phyloP scores from a whole-genome alignment of 2,329 filamentous ascomycete species.

The Alternaria ethzedia region DNA sequence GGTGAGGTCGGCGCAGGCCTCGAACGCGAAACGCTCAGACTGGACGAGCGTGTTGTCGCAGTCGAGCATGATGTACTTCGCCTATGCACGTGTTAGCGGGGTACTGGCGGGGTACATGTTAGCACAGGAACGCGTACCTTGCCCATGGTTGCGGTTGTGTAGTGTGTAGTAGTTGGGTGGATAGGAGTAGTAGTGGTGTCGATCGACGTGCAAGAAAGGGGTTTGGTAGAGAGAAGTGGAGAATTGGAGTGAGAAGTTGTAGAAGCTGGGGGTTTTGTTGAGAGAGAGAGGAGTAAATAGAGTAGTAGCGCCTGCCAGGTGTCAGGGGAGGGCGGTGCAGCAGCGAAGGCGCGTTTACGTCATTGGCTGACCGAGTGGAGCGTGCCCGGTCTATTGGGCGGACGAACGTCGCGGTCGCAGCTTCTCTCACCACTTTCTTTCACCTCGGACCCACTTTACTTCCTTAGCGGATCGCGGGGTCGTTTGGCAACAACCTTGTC shows the following conservation, averaged over 20 bases:
- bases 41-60: conserved; percentile 91
- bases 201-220: conserved; percentile 21
- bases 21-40: conserved; percentile 88
- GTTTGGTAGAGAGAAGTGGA: conserved; percentile 3
- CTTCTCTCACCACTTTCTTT: conserved; percentile 12
- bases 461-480: neutral
- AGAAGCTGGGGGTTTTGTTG: conserved; percentile 29
- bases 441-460: conserved; percentile 5
- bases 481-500: neutral
- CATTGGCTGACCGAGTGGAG: conserved; percentile 22
- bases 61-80: conserved; percentile 61
- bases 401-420: conserved; percentile 1
- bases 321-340: conserved; percentile 28
- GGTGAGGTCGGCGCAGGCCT: conserved; percentile 86
- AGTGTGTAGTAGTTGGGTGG: conserved; percentile 7
- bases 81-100: conserved; percentile 38
- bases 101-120: conserved; percentile 23
- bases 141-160: conserved; percentile 37
- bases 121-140: conserved; percentile 27
- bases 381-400: conserved; percentile 20
- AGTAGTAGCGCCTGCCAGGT: conserved; percentile 32
- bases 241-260: conserved; percentile 11
- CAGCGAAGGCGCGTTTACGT: conserved; percentile 26
- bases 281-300: conserved; percentile 29
- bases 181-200: conserved; percentile 15